Base-by-base conservation (phyloP, 352 stramenopile species). In the Phytophthora pluvialis region DNA sequence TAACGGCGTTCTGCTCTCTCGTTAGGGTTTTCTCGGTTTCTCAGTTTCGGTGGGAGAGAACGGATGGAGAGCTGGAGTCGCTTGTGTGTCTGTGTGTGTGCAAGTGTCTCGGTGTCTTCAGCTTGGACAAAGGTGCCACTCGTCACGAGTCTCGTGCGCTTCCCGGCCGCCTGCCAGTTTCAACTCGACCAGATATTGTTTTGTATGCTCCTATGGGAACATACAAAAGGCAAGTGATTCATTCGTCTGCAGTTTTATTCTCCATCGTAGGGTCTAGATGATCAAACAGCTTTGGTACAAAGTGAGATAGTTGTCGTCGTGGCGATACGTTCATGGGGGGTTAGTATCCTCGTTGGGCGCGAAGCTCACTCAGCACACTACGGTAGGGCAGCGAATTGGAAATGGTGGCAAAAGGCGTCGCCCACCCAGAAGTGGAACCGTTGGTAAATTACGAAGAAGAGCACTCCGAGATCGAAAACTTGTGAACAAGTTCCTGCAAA, bases 121-220 rank as follows among this genome's bases (percentile, higher is more conserved):
- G 16, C 16, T 28, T 47, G 3, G 36, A 8, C 16, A 36, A 38
- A 28, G 13, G 33, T 38, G 31, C 31, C 52, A 46, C 51, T 49
- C 39, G 50, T 28, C 28, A 21, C 21, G 21, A 21, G 21, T 1
- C 21, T 21, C 21, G 21, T 60, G 38, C 53, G 40, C 42, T 28
- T 21, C 25, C 6, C 45, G 38, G 38, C n/a, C 25, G 16, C 46
- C 42, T 18, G 55, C 44, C 44, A 63, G 44, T 63, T 63, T 29
- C 54, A 62, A 53, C 54, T 62, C 43, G 43, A 54, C 18, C 35
- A 40, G 43, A 53, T 52, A 21, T 29, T 16, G 51, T 48, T 35
- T 7, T 35, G 31, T 12, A 35, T 35, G 21, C 21, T 21, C 21
- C 21, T 21, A 21, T 35, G 31, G 11, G 31, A 35, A 8, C 38